Evolutionary conservation across 2,329 filamentous ascomycete species (phyloP), one percentile per base, ranked within the genome.

Genomic region (Pleurostoma richardsiae): DNA sequence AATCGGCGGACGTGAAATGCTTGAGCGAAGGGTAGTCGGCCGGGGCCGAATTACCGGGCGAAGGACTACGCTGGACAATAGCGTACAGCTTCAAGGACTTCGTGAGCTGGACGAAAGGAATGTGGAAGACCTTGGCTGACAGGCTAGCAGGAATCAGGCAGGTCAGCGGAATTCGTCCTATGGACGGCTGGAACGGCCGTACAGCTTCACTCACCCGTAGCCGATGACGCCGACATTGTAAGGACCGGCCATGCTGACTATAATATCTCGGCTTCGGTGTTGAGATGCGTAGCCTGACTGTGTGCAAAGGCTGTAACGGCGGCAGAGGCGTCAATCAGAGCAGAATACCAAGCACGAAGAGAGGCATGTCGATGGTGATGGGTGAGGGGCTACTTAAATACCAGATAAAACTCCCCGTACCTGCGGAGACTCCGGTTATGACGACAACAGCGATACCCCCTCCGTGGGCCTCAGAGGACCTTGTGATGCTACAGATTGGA

Each of bases 41-140:
- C 26, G 82, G 77, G 1, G 86, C 86, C 49, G 88, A 85, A 62
- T 85, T 77, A 44, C 74, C 70, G 3, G 77, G 66, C 53, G 77
- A 79, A 5, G 86, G 86, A 4, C 71, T 79, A 49, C 88, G 82
- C 66, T 94, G 88, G 29, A 92, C 84, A 55, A 94, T 83, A 52
- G 85, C 81, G 60, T 89, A 80, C 26, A 92, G 79, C 44, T 74
- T 82, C 61, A 90, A 76, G 46, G 79, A 71, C 5, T 82, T 73
- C 0, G 84, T 80, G 30, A 76, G 74, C 45, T 71, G 70, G 66
- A 94, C 77, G 67, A 90, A 87, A 52, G 88, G 88, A 60, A 92
- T 90, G 66, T 94, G 48, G 45, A 50, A 50, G 68, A 86, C 75
- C 62, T 90, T 91, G 66, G 88, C 88, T 2, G 78, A 81, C 44